These are phyloP conservation scores for Cercis canadensis DNA, from an alignment of 306 rosid species.

Conservation along the genomic window DNA sequence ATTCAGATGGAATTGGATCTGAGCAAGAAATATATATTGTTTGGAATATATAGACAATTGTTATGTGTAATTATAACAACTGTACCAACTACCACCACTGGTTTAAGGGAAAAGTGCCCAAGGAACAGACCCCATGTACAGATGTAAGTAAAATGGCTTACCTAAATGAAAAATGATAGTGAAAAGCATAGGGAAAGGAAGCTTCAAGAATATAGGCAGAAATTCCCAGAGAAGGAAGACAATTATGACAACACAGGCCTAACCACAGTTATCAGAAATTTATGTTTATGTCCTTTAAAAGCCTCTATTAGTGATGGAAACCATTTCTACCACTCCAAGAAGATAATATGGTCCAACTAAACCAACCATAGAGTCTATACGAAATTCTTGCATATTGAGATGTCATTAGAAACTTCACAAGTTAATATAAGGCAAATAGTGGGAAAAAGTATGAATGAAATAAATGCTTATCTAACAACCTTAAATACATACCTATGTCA, in stretches of 20 bases:
- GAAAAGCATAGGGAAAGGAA: not conserved
- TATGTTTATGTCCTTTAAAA: slow-evolving; percentile 5
- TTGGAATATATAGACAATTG: too few species aligned
- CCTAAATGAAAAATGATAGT: not conserved
- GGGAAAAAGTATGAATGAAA: not conserved
- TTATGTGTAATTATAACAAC: not conserved
- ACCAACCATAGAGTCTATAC: not conserved
- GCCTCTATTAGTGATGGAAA: not conserved
- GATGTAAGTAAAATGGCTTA: not conserved
- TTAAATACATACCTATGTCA: not conserved
- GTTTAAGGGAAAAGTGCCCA: not conserved
- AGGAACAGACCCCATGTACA: not conserved
- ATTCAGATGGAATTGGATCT: not conserved
- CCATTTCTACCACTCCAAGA: too few species aligned
- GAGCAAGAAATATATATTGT: not conserved
- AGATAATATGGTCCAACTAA: not conserved
- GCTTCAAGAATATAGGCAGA: not conserved
- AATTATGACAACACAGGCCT: not conserved
- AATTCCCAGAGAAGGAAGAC: not conserved
- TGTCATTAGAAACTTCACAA: too few species aligned
- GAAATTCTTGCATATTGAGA: too few species aligned
- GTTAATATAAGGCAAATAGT: too few species aligned
- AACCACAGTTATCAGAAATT: not conserved
- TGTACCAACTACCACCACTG: not conserved
- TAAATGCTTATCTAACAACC: not conserved